Base-by-base conservation (phyloP, 1,284 basidiomycete genomes). In the Boletus subluridellus region DNA sequence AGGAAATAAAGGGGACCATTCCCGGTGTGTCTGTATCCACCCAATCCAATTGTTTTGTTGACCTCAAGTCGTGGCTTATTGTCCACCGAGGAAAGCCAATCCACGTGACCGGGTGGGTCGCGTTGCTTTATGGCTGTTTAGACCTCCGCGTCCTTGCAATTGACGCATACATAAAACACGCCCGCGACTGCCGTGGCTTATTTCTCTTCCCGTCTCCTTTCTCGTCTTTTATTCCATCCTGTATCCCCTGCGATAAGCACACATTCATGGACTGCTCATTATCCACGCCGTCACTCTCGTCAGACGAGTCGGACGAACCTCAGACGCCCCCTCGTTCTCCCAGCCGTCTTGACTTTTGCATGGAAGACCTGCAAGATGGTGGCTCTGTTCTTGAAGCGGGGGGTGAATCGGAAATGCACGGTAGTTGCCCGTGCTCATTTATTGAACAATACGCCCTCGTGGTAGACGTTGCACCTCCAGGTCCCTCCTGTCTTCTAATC, bases 271-370 rank as follows among this genome's bases (percentile, higher is more conserved):
- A 60, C 42, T 38, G 38, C 12, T 45, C 67, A 1, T n/a, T 45
- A 11, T 34, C 68, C 21, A 24, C 44, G 11, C 39, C 46, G 11
- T 52, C 59, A 6, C 35, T 34, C 34, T 17, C 24, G 14, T 50
- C 34, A 12, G 71, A 67, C 38, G 61, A 66, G 9, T 48, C 49
- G 2, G 61, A 69, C 4, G 64, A 60, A 26, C 52, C 54, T 11
- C 57, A 21, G 21, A 32, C 49, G 5, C 69, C 70, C 24, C 58
- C 35, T 49, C 73, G 73, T 14, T 73, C 69, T 41, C 73, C 69
- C 46, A 71, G 73, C 46, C 72, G 73, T 32, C 73, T 71, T 6
- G 72, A 74, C 47, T 71, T 74, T 41, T 71, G 69, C 50, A 30
- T 60, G 39, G 52, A 60, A 17, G 59, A 45, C 8, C n/a, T 21